Conservation (phyloP, 805 yeast species). For the Maudiozyma saulgeensis region DNA sequence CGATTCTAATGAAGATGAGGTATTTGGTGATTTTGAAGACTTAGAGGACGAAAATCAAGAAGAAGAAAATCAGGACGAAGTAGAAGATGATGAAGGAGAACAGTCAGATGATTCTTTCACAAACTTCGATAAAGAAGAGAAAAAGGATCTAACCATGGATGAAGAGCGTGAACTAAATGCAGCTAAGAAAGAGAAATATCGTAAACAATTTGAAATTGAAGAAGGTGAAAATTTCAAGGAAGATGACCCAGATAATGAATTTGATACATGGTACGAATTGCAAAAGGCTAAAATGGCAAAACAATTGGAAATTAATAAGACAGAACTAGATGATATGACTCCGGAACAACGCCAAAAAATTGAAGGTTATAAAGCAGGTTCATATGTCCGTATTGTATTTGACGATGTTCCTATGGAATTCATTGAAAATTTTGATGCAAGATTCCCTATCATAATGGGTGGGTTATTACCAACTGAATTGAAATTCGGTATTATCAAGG, state of each 20-base stretch:
- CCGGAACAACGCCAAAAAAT: slow-evolving; percentile 64
- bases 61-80: slow-evolving; percentile 3
- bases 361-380: slow-evolving; percentile 90
- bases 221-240: slow-evolving; percentile 63
- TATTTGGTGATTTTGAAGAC: slow-evolving; percentile 51
- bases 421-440: slow-evolving; percentile 75
- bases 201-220: slow-evolving; percentile 72
- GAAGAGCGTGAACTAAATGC: slow-evolving; percentile 77
- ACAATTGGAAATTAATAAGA: slow-evolving; percentile 86
- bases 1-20: slow-evolving; percentile 39
- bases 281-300: slow-evolving; percentile 96
- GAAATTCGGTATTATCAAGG: slow-evolving; percentile 85
- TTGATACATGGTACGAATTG: slow-evolving; percentile 95
- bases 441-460: slow-evolving; percentile 79
- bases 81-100: slow-evolving; percentile 17
- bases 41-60: slow-evolving; percentile 21
- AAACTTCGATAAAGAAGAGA: slow-evolving; percentile 34
- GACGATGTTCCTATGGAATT: slow-evolving; percentile 83
- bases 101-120: slow-evolving; percentile 33
- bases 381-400: slow-evolving; percentile 84
- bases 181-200: slow-evolving; percentile 77
- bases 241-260: slow-evolving; percentile 74
- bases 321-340: slow-evolving; percentile 67
- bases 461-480: slow-evolving; percentile 86
- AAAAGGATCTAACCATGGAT: slow-evolving; percentile 45